Evolutionary conservation across 495 filamentous ascomycete species (phyloP), one percentile per base, ranked within the genome.

Genomic region (Penicillium manginii): DNA sequence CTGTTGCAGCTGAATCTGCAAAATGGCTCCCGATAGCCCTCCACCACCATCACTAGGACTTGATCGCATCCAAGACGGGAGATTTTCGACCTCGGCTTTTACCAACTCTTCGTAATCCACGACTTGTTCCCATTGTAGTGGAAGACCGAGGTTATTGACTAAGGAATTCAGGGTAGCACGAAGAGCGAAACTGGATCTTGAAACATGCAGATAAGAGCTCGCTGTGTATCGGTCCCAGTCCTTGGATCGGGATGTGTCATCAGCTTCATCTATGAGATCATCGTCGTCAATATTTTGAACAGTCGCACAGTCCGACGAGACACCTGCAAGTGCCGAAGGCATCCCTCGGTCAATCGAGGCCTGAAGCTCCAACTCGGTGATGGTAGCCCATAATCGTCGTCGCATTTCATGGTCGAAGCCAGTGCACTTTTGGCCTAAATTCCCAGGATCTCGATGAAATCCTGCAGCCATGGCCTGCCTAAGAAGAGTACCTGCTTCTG

Each of bases 311-410:
- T 86, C 82, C 47, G 81, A 81, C 0, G 82, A 74, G 18, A 81
- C 65, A 14, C 74, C 66, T 0, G 78, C 78, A 4, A 84, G 76
- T 23, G 71, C 72, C 2, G 81, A 81, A 2, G 78, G 76, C 77
- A 83, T 81, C n/a, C 74, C 83, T 0, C 81, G 74, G 43, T 83
- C 81, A 1, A 84, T 59, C 2, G 80, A 79, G 1, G 80, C 69
- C 58, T 86, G 84, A 3, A 84, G 61, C 37, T 70, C 66, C 47
- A 86, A 57, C 50, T 87, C 84, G 6, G 81, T 59, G 11, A 87
- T 79, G 3, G 83, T 85, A 7, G 73, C 73, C 84, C 84, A 87
- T 14, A 86, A 57, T 29, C 84, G 68, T 35, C 84, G 72, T 10
- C 83, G 73, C 48, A 85, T 59, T 56, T 86, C 83, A 22, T 75